Evolutionary conservation across 768 basidiomycete genomes (phyloP), one percentile per base, ranked within the genome.

Genomic region (Lanmaoa pseudosensibilis): DNA sequence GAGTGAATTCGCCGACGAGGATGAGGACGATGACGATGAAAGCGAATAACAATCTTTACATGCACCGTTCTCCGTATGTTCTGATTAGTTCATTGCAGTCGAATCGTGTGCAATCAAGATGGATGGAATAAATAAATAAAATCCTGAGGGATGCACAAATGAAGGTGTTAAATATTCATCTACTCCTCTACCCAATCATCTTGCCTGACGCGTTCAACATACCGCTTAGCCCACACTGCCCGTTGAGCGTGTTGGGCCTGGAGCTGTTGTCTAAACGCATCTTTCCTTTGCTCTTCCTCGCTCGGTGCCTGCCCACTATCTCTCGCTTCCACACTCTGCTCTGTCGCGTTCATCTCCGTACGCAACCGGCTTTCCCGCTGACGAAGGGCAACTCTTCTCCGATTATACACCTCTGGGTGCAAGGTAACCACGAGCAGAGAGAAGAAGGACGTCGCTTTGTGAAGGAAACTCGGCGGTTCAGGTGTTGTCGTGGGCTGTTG

Each of bases 371-470:
- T 84, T 73, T 91, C 89, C 50, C 89, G 73, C 56, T 75, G 77
- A 61, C 82, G 75, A 63, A 91, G 78, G 15, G 78, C 79, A 21
- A 67, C 72, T 47, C 88, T 75, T 63, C 89, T 77, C 57, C 83
- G 80, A 65, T 90, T 84, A 83, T 88, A 90, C 39, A 88, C 76
- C 38, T 87, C 88, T 5, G 89, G 89, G 66, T 90, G 84, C 36
- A 88, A 67, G 16, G 88, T 89, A 33, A 81, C 73, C 30, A 84
- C 36, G 40, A 90, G 72, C 34, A 91, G 71, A 32, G 75, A 73
- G 32, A 83, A 58, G 65, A 91, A 89, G 10, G 81, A 79, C 43
- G 70, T 68, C 23, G 73, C 54, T 63, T 83, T 86, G 64, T 80
- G 83, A 10, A 74, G 62, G 5, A 86, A 53, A 23, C 73, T 69